A percentile compares a stretch with the other conserved stretches of the same genome.
Conservation (phyloP, 2,329 filamentous ascomycete species). For the Dothideomycetes sp. region DNA sequence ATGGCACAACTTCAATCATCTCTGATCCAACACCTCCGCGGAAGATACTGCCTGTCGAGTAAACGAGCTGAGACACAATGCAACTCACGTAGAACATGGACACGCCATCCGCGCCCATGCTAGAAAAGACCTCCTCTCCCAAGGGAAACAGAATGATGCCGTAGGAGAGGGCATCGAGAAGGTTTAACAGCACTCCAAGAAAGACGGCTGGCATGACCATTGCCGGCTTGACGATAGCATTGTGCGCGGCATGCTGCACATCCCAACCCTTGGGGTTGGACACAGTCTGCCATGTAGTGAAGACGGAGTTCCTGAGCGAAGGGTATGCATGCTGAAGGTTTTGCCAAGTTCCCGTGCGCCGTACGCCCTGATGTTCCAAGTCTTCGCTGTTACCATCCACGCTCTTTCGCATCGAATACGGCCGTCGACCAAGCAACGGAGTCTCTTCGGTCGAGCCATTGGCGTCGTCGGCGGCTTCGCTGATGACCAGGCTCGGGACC, state of each 20-base stretch:
- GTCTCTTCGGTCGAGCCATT: conserved; percentile 15
- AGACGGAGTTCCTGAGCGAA: conserved; percentile 10
- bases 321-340: conserved; percentile 19
- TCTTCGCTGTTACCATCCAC: conserved; percentile 9
- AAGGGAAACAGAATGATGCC: conserved; percentile 80
- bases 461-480: conserved; percentile 13
- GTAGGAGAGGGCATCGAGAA: conserved; percentile 90
- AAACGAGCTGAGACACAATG: conserved; percentile 84
- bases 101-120: conserved; percentile 83
- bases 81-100: conserved; percentile 99
- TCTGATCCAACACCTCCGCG: conserved; percentile 87
- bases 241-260: conserved; percentile 50
- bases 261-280: conserved; percentile 64
- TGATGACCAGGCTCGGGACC: conserved; percentile 19
- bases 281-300: conserved; percentile 20
- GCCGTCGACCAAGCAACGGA: conserved; percentile 25
- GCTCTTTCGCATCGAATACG: conserved; percentile 9
- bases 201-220: conserved; percentile 75
- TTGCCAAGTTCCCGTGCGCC: conserved; percentile 17
- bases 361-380: conserved; percentile 14
- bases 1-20: conserved; percentile 96
- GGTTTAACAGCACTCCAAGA: conserved; percentile 79
- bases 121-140: conserved; percentile 72
- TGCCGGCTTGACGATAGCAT: conserved; percentile 54
- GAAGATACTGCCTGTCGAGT: conserved; percentile 82